These are phyloP conservation scores for Podospora tetraspora DNA, from an alignment of 495 filamentous ascomycete species.

Conservation along the genomic window DNA sequence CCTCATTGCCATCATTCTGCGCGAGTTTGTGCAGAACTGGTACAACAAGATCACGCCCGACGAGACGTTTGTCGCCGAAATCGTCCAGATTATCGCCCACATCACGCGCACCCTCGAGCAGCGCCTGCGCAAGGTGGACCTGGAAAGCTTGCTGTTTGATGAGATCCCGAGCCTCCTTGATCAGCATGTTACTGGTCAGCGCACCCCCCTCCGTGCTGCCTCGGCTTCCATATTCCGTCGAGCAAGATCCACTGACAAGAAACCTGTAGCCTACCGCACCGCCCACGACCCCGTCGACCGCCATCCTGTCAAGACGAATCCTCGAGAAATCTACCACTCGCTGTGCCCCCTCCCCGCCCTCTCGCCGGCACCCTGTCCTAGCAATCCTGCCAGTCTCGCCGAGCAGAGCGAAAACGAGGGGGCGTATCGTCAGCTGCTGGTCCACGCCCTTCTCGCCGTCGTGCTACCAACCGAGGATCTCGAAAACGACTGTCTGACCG, in stretches of 20 bases:
- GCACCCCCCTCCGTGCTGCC: constrained; percentile 4
- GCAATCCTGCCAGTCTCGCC: constrained; percentile 44
- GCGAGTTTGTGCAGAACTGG: constrained; percentile 87
- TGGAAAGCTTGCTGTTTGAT: constrained; percentile 78
- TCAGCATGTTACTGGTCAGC: constrained; percentile 72
- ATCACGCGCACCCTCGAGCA: constrained; percentile 83
- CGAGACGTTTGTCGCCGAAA: constrained; percentile 76
- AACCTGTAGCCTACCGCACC: constrained; percentile 48
- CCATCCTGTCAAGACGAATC: constrained; percentile 53
- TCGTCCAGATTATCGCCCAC: constrained; percentile 83
- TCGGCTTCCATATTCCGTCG: constrained; percentile 10
- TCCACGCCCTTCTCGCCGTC: constrained; percentile 69
- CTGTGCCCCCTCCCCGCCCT: constrained; percentile 74
- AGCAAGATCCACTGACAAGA: constrained; percentile 8
- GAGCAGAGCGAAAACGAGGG: constrained; percentile 71
- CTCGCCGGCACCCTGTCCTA: constrained; percentile 62
- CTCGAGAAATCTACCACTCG: constrained; percentile 71
- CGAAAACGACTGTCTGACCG: constrained; percentile 74
- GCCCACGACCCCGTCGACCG: constrained; percentile 48
- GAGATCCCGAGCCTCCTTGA: constrained; percentile 81
- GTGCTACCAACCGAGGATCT: constrained; percentile 89
- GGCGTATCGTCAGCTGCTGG: constrained; percentile 74
- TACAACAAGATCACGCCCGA: constrained; percentile 90
- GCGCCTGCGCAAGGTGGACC: constrained; percentile 71
- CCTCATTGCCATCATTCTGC: constrained; percentile 77